Percentiles rank a stretch among this genome's conserved stretches.
Evolutionary conservation across 1,139 yeast genomes (phyloP).

Genomic region (Protomyces macrosporus): DNA sequence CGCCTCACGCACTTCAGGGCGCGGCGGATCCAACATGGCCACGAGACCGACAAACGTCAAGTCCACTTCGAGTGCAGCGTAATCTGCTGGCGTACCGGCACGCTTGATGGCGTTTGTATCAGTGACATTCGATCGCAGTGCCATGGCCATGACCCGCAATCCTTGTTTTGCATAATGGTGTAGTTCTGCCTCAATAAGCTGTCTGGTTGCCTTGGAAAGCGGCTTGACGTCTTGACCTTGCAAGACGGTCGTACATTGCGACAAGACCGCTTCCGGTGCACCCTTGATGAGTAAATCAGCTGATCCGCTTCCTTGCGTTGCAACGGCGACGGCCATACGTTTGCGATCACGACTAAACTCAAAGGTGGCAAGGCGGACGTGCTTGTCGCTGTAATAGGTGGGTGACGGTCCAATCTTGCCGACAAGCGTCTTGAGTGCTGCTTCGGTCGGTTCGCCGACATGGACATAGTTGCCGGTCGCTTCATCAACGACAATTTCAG

Average conservation of each 20-base stretch:
- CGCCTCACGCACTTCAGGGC: slow-evolving; percentile 48
- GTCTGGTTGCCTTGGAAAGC: slow-evolving; percentile 33
- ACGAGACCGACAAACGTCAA: slow-evolving; percentile 48
- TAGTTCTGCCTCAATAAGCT: slow-evolving; percentile 37
- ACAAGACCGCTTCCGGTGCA: slow-evolving; percentile 49
- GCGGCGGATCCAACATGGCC: slow-evolving; percentile 54
- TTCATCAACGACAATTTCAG: slow-evolving; percentile 36
- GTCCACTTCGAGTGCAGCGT: slow-evolving; percentile 38
- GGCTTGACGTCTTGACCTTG: slow-evolving; percentile 35
- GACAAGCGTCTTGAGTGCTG: slow-evolving; percentile 38
- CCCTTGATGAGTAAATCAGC: slow-evolving; percentile 46
- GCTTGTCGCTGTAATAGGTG: slow-evolving; percentile 10
- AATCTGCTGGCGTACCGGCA: slow-evolving; percentile 33
- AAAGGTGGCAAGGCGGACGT: slow-evolving; percentile 33
- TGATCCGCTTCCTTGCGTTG: slow-evolving; percentile 30
- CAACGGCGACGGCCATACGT: slow-evolving; percentile 46
- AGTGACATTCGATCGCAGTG: slow-evolving; percentile 34
- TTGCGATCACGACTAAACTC: slow-evolving; percentile 48
- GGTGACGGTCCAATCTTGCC: slow-evolving; percentile 34
- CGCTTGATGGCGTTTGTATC: slow-evolving; percentile 15
- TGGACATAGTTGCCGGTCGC: slow-evolving; percentile 33
- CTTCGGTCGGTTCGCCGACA: slow-evolving; percentile 43
- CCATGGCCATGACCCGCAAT: slow-evolving; percentile 48
- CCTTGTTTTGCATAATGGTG: slow-evolving; percentile 44
- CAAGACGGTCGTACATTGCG: slow-evolving; percentile 31